Conservation (phyloP, 140 eudicot genomes). For the Oenanthe javanica region DNA sequence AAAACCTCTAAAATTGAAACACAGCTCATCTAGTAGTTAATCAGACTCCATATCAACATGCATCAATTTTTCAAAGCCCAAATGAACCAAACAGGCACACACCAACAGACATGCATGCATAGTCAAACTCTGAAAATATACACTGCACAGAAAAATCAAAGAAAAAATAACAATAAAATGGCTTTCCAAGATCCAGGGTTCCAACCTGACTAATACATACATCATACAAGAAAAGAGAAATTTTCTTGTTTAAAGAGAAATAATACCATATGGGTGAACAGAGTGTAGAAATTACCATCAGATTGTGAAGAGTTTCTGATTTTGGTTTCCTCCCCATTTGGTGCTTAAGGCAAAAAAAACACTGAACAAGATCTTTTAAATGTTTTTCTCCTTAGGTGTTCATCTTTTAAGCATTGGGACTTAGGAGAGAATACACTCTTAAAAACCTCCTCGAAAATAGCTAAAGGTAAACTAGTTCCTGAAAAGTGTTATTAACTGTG, state of each 20-base stretch:
- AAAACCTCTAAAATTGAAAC: background rate
- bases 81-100: background rate
- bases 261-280: background rate
- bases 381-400: background rate
- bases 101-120: background rate
- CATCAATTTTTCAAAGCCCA: background rate
- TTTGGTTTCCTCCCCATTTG: background rate
- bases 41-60: background rate
- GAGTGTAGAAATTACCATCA: background rate
- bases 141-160: background rate
- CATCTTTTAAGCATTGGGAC: background rate
- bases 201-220: background rate
- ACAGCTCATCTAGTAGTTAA: background rate
- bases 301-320: background rate
- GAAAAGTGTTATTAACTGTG: too few relatives aligned
- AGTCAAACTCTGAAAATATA: background rate
- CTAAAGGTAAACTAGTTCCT: background rate
- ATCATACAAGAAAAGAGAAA: too few relatives aligned
- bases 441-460: background rate
- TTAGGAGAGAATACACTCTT: background rate
- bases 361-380: background rate
- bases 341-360: background rate
- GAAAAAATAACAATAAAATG: background rate
- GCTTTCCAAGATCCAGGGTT: background rate
- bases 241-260: too few relatives aligned